Evolutionary conservation across 345 rosid genomes (phyloP).

Genomic region (Rhizophora apiculata): DNA sequence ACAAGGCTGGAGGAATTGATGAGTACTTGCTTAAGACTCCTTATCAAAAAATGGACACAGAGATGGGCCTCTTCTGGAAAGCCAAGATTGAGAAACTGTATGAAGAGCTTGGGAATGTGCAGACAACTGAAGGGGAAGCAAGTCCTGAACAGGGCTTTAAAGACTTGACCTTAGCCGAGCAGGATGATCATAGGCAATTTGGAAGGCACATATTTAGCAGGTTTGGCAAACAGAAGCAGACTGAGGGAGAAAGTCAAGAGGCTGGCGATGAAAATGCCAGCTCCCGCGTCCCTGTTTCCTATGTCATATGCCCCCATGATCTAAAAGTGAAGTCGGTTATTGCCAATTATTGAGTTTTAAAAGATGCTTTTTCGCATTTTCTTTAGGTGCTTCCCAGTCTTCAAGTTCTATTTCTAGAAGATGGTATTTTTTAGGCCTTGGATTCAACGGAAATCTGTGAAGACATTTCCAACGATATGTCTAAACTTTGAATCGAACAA

Average conservation of each 20-base stretch:
- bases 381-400: too few species aligned
- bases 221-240: constrained; percentile 21
- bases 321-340: background rate
- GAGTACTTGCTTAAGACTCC: constrained; percentile 95
- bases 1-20: constrained; percentile 96
- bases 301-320: background rate
- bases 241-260: constrained; percentile 6
- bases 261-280: background rate
- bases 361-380: too few species aligned
- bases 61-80: constrained; percentile 89
- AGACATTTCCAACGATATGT: too few species aligned
- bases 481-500: too few species aligned
- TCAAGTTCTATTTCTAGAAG: too few species aligned
- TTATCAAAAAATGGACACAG: constrained; percentile 91
- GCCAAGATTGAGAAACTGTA: constrained; percentile 83
- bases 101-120: constrained; percentile 75
- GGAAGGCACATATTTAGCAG: constrained; percentile 51
- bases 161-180: constrained; percentile 62
- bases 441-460: too few species aligned
- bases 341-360: background rate
- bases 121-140: constrained; percentile 68
- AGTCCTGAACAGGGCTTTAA: constrained; percentile 74
- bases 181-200: constrained; percentile 59
- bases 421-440: too few species aligned
- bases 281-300: background rate